Evolutionary conservation across 164 flowering plant genomes (phyloP).

Genomic region (Liquidambar formosana): DNA sequence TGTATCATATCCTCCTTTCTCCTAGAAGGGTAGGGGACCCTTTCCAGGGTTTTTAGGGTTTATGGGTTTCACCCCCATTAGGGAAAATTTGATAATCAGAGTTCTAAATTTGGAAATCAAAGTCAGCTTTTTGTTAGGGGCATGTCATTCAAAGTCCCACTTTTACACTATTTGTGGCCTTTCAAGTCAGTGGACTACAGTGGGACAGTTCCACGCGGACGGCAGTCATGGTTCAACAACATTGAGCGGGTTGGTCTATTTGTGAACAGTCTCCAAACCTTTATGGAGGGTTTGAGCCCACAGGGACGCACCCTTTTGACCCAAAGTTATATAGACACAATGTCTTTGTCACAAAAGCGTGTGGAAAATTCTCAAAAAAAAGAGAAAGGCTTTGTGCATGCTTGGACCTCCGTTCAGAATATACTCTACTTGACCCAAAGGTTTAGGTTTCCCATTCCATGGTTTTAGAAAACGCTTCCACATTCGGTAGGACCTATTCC

Average conservation of each 20-base stretch:
- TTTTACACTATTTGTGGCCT: background rate
- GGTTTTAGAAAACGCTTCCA: too few species aligned
- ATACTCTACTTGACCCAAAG: too few species aligned
- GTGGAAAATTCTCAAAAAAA: conserved; percentile 13
- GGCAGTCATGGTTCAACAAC: background rate
- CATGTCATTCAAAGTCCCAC: background rate
- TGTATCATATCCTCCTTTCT: too few species aligned
- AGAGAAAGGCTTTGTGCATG: background rate
- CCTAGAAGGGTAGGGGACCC: too few species aligned
- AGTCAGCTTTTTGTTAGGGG: background rate
- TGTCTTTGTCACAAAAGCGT: conserved; percentile 1
- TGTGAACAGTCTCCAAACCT: background rate
- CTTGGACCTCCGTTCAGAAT: background rate
- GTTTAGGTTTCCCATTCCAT: too few species aligned
- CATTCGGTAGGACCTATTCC: too few species aligned
- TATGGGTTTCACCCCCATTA: background rate
- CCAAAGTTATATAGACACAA: background rate
- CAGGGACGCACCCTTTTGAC: conserved; percentile 4
- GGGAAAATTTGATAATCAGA: background rate
- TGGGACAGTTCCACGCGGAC: conserved; percentile 6
- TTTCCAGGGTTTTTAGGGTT: background rate
- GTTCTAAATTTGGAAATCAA: background rate
- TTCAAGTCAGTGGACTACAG: background rate
- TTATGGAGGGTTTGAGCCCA: conserved; percentile 7
- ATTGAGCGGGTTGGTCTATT: conserved; percentile 14